Evolutionary conservation across 768 basidiomycete species (phyloP), one percentile per base, ranked within the genome.

Genomic region (Pleurotus pulmonarius): DNA sequence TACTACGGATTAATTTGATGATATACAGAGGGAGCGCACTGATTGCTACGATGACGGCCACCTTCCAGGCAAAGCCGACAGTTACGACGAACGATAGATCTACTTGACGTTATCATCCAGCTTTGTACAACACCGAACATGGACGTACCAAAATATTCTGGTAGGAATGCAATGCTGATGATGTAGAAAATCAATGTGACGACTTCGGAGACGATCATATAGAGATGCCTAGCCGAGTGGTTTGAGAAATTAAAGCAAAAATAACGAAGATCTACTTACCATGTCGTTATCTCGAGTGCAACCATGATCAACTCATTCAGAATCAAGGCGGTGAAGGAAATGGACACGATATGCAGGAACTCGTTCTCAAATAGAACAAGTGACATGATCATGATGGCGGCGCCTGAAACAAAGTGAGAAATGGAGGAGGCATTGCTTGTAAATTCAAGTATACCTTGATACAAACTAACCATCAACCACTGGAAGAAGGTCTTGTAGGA

Each of bases 241-340:
- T 24, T 52, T 20, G 37, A 44, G 38, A 2, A 51, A 54, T 6
- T 13, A 40, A 39, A 46, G 15, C 7, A 34, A 15, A 7, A 54
- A 46, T 45, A 24, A n/a, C 40, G 34, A 12, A 15, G 3, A 26
- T 41, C 3, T 18, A 63, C 75, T 55, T 63, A 92, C 96, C 96
- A 99, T 59, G 92, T 98, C 3, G 95, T 98, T 58, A 98, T 94
- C 72, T 98, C 95, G 62, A 98, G 71, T 2, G 95, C 94, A 46
- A 98, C 97, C 97, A 98, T 99, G 72, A 98, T 94, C 49, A 99
- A 83, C 68, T 98, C 97, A 67, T 99, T 99, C 25, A 98, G 76
- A 60, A 99, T 85, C 56, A 98, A 78, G 0, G 97, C 92, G 1
- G 95, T 97, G 69, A 97, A 99, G 0, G 97, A 98, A 62, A 98